A percentile compares a stretch with the other conserved stretches of the same genome.
These are phyloP conservation scores for Lichtheimia corymbifera DNA, from an alignment of 371 early-diverging fungal genomes.

Conservation along the genomic window DNA sequence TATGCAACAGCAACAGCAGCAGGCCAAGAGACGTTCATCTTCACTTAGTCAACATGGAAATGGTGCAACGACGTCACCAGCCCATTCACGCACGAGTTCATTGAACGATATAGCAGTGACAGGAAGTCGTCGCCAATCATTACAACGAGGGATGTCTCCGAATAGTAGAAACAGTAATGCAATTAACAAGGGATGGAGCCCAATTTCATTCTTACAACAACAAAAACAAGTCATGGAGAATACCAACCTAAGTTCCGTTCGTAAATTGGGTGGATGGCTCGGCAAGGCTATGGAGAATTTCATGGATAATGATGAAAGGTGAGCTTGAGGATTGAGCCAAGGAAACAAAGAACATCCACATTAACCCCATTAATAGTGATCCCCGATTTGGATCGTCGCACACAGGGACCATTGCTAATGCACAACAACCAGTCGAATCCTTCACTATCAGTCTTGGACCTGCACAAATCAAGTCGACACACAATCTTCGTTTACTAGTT, in stretches of 20 bases:
- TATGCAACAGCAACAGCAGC: conserved; percentile 12
- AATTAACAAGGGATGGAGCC: conserved; percentile 51
- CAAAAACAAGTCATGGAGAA: conserved; percentile 63
- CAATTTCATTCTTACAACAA: conserved; percentile 67
- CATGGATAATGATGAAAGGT: conserved; percentile 58
- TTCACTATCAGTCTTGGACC: conserved; percentile 76
- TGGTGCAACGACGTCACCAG: conserved; percentile 14
- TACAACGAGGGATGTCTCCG: conserved; percentile 20
- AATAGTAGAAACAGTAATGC: conserved; percentile 2
- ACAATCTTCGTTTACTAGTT: conserved; percentile 67
- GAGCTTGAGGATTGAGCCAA: background rate
- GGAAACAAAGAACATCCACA: background rate
- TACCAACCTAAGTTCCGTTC: conserved; percentile 58
- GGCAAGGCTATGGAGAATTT: conserved; percentile 76
- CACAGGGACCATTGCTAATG: conserved; percentile 8
- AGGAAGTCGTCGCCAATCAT: conserved; percentile 24
- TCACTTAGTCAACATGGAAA: conserved; percentile 18
- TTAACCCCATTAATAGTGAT: conserved; percentile 7
- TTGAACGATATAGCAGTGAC: conserved; percentile 15
- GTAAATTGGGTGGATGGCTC: conserved; percentile 67
- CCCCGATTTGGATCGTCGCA: conserved; percentile 10
- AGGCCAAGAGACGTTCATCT: conserved; percentile 26
- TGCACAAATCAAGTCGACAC: conserved; percentile 70
- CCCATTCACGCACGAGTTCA: conserved; percentile 29
- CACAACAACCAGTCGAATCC: conserved; percentile 64